Evolutionary conservation across 352 stramenopile genomes (phyloP).

Genomic region (Pythium monospermum): DNA sequence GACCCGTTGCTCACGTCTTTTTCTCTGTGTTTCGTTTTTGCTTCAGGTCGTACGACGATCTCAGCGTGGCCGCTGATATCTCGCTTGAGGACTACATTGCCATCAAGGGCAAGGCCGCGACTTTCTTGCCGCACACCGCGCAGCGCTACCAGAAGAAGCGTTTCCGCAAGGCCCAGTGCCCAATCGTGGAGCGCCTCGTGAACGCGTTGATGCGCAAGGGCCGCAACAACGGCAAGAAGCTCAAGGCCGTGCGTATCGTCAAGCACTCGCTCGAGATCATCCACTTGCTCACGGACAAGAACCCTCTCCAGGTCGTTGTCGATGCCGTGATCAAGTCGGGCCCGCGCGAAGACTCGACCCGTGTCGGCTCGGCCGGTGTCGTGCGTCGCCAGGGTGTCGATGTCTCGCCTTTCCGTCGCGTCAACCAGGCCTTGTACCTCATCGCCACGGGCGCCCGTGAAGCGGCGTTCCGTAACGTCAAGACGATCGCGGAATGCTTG

Average conservation of each 20-base stretch:
- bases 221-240: constrained; percentile 99
- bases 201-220: constrained; percentile 99
- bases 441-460: constrained; percentile 97
- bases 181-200: constrained; percentile 97
- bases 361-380: constrained; percentile 98
- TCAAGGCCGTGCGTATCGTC: constrained; percentile 98
- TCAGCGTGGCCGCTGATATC: constrained; percentile 97
- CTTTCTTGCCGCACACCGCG: constrained; percentile 98
- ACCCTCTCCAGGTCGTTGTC: constrained; percentile 97
- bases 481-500: constrained; percentile 99
- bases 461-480: constrained; percentile 99
- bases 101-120: constrained; percentile 97
- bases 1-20: constrained; percentile 17
- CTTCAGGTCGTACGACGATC: constrained; percentile 96
- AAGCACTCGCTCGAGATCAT: constrained; percentile 99
- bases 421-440: constrained; percentile 99
- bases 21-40: too few species aligned
- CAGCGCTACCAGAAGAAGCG: constrained; percentile 99
- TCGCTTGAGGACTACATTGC: constrained; percentile 99
- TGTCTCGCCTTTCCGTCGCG: constrained; percentile 98
- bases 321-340: constrained; percentile 92
- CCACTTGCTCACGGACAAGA: constrained; percentile 99
- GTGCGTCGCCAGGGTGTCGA: constrained; percentile 99
- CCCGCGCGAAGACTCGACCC: constrained; percentile 99
- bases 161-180: constrained; percentile 99